These are phyloP conservation scores for Oryza glumipatula DNA, from an alignment of 176 grass and related monocot species.

Conservation along the genomic window DNA sequence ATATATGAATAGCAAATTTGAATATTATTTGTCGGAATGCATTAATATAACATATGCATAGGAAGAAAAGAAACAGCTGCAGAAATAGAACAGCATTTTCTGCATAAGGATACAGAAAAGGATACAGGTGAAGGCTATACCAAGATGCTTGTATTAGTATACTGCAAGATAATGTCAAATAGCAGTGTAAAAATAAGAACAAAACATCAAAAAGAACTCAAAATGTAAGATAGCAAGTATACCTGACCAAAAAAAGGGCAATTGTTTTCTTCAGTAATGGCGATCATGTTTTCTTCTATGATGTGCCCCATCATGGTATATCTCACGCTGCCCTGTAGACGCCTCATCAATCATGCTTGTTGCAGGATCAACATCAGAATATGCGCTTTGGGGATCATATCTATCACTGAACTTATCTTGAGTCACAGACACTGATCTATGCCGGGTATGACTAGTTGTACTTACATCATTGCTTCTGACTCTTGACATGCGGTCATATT, in stretches of 20 bases:
- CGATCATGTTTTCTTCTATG: constrained; percentile 46
- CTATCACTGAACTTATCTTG: constrained; percentile 75
- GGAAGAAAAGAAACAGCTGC: constrained; percentile 24
- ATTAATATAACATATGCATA: constrained; percentile 9
- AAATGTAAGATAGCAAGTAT: constrained; percentile 35
- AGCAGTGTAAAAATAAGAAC: constrained; percentile 48
- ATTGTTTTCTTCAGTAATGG: constrained; percentile 37
- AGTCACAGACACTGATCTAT: constrained; percentile 54
- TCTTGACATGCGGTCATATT: constrained; percentile 42
- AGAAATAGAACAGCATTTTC: constrained; percentile 41
- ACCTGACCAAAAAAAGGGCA: constrained; percentile 51
- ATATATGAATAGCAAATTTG: constrained; percentile 11
- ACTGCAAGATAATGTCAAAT: constrained; percentile 64
- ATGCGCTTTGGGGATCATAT: constrained; percentile 57
- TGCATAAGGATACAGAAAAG: constrained; percentile 92
- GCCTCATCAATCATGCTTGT: constrained; percentile 20
- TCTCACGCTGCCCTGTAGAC: constrained; percentile 37
- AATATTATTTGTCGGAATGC: constrained; percentile 18
- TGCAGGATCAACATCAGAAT: constrained; percentile 53
- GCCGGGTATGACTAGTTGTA: constrained; percentile 38
- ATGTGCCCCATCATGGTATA: constrained; percentile 36
- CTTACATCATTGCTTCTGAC: constrained; percentile 49
- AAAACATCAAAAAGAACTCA: constrained; percentile 20
- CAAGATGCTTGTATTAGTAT: constrained; percentile 55
- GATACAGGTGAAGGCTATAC: constrained; percentile 75